These are phyloP conservation scores for Globisporangium rhizosaccharum DNA, from an alignment of 352 stramenopile genomes.

Conservation along the genomic window DNA sequence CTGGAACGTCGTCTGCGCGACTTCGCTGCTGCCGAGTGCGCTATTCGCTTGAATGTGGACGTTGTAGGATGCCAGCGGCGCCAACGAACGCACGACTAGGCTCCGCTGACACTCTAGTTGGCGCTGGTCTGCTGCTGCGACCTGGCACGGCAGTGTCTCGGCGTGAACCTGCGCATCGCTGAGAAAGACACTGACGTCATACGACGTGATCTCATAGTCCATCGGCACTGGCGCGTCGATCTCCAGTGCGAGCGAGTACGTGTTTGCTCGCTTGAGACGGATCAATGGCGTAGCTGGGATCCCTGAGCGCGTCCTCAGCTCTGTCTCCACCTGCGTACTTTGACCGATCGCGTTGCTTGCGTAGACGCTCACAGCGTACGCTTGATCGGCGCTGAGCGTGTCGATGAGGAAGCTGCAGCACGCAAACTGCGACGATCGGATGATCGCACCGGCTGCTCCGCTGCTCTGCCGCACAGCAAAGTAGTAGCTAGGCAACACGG, in stretches of 20 bases:
- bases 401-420: constrained; percentile 40
- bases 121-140: background rate
- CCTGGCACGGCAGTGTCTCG: background rate
- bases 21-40: constrained; percentile 1
- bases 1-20: background rate
- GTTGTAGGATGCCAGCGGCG: constrained; percentile 3
- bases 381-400: constrained; percentile 14
- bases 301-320: constrained; percentile 27
- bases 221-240: constrained; percentile 4
- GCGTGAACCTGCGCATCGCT: constrained; percentile 4
- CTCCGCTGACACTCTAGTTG: background rate
- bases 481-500: constrained; percentile 23
- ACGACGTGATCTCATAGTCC: constrained; percentile 37
- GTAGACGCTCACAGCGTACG: constrained; percentile 28
- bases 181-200: constrained; percentile 18
- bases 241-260: constrained; percentile 31
- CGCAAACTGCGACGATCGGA: constrained; percentile 24
- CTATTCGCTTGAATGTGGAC: constrained; percentile 7
- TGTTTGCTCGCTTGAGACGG: constrained; percentile 24
- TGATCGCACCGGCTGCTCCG: background rate
- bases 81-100: constrained; percentile 1
- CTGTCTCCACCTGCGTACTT: constrained; percentile 12
- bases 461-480: constrained; percentile 20
- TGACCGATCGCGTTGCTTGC: constrained; percentile 23
- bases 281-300: constrained; percentile 19